A percentile compares a stretch with the other conserved stretches of the same genome.
Evolutionary conservation across 352 stramenopile species (phyloP).

Genomic region (Globisporangium ultimum): DNA sequence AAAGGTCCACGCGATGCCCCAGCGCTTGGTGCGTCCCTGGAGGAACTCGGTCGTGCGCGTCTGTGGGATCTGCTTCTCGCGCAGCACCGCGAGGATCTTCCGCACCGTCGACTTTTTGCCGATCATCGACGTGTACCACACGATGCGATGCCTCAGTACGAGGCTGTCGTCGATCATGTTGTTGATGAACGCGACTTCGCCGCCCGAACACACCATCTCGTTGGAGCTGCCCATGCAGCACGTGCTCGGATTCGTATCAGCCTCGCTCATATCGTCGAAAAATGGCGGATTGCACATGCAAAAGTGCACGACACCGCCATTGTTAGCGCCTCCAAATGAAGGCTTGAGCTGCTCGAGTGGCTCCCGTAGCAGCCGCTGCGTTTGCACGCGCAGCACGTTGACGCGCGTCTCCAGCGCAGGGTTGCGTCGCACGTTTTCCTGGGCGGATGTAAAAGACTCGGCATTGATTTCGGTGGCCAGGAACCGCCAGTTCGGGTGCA

Average conservation of each 20-base stretch:
- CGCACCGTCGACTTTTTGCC: conserved; percentile 91
- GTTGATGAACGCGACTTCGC: conserved; percentile 93
- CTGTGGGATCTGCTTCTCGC: conserved; percentile 57
- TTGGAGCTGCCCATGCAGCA: conserved; percentile 67
- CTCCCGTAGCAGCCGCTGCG: conserved; percentile 42
- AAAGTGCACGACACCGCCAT: conserved; percentile 58
- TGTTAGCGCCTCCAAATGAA: neutral
- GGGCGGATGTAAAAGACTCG: conserved; percentile 75
- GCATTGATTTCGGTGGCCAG: conserved; percentile 94
- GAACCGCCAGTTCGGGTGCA: conserved; percentile 89
- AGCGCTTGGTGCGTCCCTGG: conserved; percentile 91
- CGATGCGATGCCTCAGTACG: conserved; percentile 58
- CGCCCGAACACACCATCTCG: conserved; percentile 88
- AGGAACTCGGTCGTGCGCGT: conserved; percentile 93
- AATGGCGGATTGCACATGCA: conserved; percentile 98
- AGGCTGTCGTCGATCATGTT: conserved; percentile 93
- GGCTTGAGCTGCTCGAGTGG: conserved; percentile 30
- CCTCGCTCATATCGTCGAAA: conserved; percentile 81
- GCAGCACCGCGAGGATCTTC: conserved; percentile 83
- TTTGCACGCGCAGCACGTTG: conserved; percentile 41
- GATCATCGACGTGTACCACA: conserved; percentile 95
- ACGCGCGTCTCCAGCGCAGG: conserved; percentile 57
- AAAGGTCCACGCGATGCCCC: conserved; percentile 95
- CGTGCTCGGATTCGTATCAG: conserved; percentile 71
- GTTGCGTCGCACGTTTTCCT: conserved; percentile 89